phyloP scores from a whole-genome alignment of 2,329 filamentous ascomycete genomes.

The Alternaria rosae region DNA sequence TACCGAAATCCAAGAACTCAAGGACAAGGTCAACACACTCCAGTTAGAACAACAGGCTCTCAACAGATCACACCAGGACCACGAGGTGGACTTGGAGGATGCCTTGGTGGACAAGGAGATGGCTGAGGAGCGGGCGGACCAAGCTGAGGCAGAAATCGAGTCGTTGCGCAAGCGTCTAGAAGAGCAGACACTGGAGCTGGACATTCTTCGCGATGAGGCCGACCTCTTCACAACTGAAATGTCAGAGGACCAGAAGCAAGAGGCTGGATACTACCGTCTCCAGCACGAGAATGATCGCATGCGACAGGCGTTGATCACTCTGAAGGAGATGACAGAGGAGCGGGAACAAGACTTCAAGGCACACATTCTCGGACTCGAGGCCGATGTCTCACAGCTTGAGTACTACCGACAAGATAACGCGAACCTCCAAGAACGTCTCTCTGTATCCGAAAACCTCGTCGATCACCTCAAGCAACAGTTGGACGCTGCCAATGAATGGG shows the following conservation, averaged over 20 bases:
- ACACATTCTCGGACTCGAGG: conserved; percentile 53
- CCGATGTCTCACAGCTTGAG: conserved; percentile 43
- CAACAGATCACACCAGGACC: conserved; percentile 78
- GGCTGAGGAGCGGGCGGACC: conserved; percentile 91
- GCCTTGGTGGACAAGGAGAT: conserved; percentile 92
- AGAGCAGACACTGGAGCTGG: conserved; percentile 86
- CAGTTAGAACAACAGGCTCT: conserved; percentile 73
- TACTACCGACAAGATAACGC: conserved; percentile 67
- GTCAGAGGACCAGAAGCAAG: conserved; percentile 85
- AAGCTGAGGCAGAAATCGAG: conserved; percentile 80
- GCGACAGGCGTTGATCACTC: conserved; percentile 80
- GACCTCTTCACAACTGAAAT: conserved; percentile 83
- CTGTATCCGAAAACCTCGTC: conserved; percentile 75
- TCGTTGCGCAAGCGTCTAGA: conserved; percentile 77
- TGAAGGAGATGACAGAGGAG: conserved; percentile 87
- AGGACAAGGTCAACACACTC: conserved; percentile 78
- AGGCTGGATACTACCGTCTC: conserved; percentile 88
- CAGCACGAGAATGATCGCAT: conserved; percentile 89
- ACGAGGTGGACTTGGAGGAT: conserved; percentile 85
- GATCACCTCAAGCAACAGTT: conserved; percentile 91
- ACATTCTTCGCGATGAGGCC: conserved; percentile 87
- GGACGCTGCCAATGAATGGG: conserved; percentile 84
- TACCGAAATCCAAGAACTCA: conserved; percentile 77
- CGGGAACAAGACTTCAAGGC: conserved; percentile 78
- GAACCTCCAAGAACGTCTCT: conserved; percentile 74